phyloP scores from a whole-genome alignment of 2,329 filamentous ascomycete genomes.

The Aureobasidium sp. region DNA sequence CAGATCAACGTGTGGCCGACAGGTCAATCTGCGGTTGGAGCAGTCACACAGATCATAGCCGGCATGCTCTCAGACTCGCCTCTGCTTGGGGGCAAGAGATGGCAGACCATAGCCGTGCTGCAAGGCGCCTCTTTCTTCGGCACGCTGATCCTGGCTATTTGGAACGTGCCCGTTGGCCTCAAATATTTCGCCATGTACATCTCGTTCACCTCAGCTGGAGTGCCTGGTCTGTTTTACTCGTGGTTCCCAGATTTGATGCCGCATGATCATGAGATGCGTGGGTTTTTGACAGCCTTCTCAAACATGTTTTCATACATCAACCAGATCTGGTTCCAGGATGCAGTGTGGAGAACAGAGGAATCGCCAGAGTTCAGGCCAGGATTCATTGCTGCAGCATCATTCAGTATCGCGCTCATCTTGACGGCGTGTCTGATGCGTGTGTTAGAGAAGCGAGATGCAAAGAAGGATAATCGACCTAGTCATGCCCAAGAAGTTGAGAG shows the following conservation, averaged over 20 bases:
- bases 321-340: constrained; percentile 48
- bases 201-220: constrained; percentile 43
- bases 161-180: constrained; percentile 49
- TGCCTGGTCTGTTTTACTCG: constrained; percentile 48
- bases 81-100: constrained; percentile 10
- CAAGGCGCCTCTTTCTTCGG: constrained; percentile 37
- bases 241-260: constrained; percentile 15
- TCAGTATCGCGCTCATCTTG: constrained; percentile 5
- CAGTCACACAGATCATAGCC: constrained; percentile 38
- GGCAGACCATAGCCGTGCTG: constrained; percentile 12
- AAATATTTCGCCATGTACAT: constrained; percentile 50
- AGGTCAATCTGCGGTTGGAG: constrained; percentile 45
- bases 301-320: constrained; percentile 29
- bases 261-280: constrained; percentile 49
- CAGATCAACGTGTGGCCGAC: constrained; percentile 16
- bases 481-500: not conserved
- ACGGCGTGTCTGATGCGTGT: constrained; percentile 9
- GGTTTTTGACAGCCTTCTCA: constrained; percentile 35
- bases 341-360: constrained; percentile 45
- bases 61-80: constrained; percentile 17
- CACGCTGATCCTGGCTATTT: constrained; percentile 51
- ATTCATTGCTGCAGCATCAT: constrained; percentile 35
- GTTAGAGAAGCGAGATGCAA: constrained; percentile 1
- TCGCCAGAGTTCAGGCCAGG: constrained; percentile 39
- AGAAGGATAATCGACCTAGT: not conserved